These are phyloP conservation scores for Clavispora santaluciae DNA, from an alignment of 805 yeast species.

Conservation along the genomic window DNA sequence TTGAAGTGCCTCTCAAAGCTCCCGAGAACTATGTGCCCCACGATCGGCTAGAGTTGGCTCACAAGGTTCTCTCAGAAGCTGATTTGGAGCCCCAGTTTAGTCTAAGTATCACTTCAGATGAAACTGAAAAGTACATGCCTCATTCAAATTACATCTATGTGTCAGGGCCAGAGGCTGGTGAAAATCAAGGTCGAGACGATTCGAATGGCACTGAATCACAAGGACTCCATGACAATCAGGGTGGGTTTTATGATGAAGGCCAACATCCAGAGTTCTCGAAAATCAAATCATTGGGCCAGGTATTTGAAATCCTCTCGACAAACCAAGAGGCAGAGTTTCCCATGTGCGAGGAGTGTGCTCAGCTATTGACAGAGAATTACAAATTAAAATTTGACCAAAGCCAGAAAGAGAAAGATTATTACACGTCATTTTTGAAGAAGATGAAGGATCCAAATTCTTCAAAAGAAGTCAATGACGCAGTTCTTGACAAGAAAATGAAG, in stretches of 20 bases:
- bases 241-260: constrained; percentile 3
- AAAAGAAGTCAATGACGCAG: constrained; percentile 18
- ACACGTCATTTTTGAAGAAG: constrained; percentile 66
- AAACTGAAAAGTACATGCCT: background rate
- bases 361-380: constrained; percentile 55
- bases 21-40: constrained; percentile 33
- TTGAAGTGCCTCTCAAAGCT: constrained; percentile 16
- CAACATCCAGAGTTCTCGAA: constrained; percentile 23
- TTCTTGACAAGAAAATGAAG: constrained; percentile 5
- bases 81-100: background rate
- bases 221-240: background rate
- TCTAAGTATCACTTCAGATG: background rate
- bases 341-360: constrained; percentile 82
- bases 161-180: constrained; percentile 19
- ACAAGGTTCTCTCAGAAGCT: constrained; percentile 18
- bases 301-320: constrained; percentile 64
- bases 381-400: constrained; percentile 67
- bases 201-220: no score
- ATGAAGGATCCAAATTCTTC: constrained; percentile 38
- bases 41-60: constrained; percentile 34
- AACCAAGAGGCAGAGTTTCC: constrained; percentile 79
- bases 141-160: constrained; percentile 15
- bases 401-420: constrained; percentile 73
- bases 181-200: constrained; percentile 16
- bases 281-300: constrained; percentile 50